Percentiles rank a stretch among this genome's conserved stretches.
Conservation (phyloP, 768 basidiomycete species). For the Tricholoma terreum region DNA sequence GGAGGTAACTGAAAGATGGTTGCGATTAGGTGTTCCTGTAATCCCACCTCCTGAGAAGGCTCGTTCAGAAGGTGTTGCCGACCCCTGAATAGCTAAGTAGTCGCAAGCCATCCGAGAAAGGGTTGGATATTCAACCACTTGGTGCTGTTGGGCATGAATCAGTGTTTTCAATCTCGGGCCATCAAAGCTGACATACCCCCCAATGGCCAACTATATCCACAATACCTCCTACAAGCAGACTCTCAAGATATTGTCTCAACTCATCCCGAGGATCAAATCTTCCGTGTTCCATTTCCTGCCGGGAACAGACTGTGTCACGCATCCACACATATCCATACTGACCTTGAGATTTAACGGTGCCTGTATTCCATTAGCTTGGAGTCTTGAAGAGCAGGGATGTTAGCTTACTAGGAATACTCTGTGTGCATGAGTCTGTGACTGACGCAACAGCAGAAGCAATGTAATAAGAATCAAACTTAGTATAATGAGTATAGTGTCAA, state of each 20-base stretch:
- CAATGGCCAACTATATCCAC: background rate
- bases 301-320: background rate
- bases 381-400: background rate
- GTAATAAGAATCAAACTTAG: background rate
- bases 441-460: background rate
- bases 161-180: background rate
- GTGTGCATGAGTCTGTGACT: background rate
- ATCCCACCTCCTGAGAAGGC: constrained; percentile 29
- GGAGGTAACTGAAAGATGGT: constrained; percentile 6
- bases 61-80: constrained; percentile 25
- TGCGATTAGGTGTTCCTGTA: constrained; percentile 14
- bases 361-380: background rate
- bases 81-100: constrained; percentile 28
- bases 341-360: background rate
- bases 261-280: background rate
- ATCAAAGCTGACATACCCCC: background rate
- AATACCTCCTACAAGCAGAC: background rate
- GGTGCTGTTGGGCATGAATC: background rate
- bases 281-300: background rate
- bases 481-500: background rate
- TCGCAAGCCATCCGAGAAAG: constrained; percentile 24
- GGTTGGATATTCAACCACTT: background rate
- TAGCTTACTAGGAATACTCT: background rate
- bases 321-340: constrained; percentile 6
- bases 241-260: background rate